Evolutionary conservation across 805 yeast species (phyloP).

Genomic region (Zygosaccharomyces pseudorouxii): DNA sequence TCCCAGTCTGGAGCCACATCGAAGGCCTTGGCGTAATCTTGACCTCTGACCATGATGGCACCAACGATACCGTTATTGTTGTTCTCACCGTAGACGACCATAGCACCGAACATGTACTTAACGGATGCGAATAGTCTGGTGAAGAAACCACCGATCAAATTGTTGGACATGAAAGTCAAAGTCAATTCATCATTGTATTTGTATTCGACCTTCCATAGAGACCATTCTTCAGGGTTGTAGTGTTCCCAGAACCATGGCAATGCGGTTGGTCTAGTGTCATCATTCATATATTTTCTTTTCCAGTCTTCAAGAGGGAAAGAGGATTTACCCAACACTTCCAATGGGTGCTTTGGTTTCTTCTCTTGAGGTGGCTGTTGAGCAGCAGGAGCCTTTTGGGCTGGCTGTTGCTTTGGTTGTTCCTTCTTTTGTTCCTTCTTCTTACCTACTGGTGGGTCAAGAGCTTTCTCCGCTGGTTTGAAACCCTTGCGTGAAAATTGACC

Average conservation of each 20-base stretch:
- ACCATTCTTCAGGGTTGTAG: constrained; percentile 90
- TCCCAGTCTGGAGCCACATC: constrained; percentile 99
- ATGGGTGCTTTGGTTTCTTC: constrained; percentile 88
- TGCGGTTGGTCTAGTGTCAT: constrained; percentile 90
- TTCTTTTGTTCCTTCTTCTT: constrained; percentile 41
- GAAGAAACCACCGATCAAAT: constrained; percentile 97
- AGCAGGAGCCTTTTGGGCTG: constrained; percentile 19
- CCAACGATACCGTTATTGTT: constrained; percentile 96
- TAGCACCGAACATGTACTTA: constrained; percentile 89
- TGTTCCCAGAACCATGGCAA: constrained; percentile 98
- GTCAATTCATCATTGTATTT: constrained; percentile 98
- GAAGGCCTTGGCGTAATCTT: constrained; percentile 85
- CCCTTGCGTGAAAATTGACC: constrained; percentile 45
- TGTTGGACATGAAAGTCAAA: constrained; percentile 95
- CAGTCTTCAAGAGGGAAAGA: constrained; percentile 77
- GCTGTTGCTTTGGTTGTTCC: constrained; percentile 29
- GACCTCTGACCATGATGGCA: constrained; percentile 93
- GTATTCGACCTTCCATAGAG: constrained; percentile 91
- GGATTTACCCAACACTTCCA: constrained; percentile 74
- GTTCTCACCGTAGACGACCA: constrained; percentile 97
- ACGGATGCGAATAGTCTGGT: constrained; percentile 87
- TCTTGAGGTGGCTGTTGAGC: constrained; percentile 34
- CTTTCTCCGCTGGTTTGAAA: constrained; percentile 57
- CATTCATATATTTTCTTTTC: constrained; percentile 95
- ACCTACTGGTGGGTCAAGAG: constrained; percentile 46